Percentiles rank a stretch among this genome's conserved stretches.
phyloP scores from a whole-genome alignment of 2,329 filamentous ascomycete species.

The Pseudohalonectria lignicola region DNA sequence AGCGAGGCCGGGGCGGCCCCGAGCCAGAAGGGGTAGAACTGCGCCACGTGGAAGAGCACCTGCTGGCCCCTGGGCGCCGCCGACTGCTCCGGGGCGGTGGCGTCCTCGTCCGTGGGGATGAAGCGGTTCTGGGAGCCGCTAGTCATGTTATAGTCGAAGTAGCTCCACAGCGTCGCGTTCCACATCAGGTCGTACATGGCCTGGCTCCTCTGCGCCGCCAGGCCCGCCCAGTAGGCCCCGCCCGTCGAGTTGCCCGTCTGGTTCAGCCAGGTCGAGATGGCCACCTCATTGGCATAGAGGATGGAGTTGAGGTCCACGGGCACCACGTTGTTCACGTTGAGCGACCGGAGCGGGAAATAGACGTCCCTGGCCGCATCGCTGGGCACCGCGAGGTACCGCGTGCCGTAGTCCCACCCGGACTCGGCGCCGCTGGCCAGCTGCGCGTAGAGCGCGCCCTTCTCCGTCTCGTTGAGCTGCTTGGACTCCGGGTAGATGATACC shows the following conservation, averaged over 20 bases:
- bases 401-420: slow-evolving; percentile 53
- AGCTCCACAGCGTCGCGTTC: slow-evolving; percentile 50
- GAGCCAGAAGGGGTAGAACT: slow-evolving; percentile 61
- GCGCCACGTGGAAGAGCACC: slow-evolving; percentile 44
- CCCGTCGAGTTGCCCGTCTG: slow-evolving; percentile 36
- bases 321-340: slow-evolving; percentile 47
- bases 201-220: slow-evolving; percentile 41
- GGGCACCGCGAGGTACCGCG: slow-evolving; percentile 47
- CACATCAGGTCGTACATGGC: slow-evolving; percentile 55
- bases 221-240: slow-evolving; percentile 34
- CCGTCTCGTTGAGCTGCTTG: slow-evolving; percentile 34
- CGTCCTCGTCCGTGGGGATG: slow-evolving; percentile 34
- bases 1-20: slow-evolving; percentile 48
- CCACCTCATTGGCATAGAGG: slow-evolving; percentile 52
- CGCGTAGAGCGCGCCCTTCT: slow-evolving; percentile 43
- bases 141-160: slow-evolving; percentile 61
- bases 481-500: slow-evolving; percentile 47
- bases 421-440: slow-evolving; percentile 57
- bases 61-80: slow-evolving; percentile 43
- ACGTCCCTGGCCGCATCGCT: slow-evolving; percentile 45
- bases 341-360: slow-evolving; percentile 54
- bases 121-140: slow-evolving; percentile 44
- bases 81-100: slow-evolving; percentile 25
- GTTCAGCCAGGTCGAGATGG: slow-evolving; percentile 43
- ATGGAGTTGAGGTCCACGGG: slow-evolving; percentile 60